phyloP scores from a whole-genome alignment of 345 rosid species.

The Mallotus nudiflorus region DNA sequence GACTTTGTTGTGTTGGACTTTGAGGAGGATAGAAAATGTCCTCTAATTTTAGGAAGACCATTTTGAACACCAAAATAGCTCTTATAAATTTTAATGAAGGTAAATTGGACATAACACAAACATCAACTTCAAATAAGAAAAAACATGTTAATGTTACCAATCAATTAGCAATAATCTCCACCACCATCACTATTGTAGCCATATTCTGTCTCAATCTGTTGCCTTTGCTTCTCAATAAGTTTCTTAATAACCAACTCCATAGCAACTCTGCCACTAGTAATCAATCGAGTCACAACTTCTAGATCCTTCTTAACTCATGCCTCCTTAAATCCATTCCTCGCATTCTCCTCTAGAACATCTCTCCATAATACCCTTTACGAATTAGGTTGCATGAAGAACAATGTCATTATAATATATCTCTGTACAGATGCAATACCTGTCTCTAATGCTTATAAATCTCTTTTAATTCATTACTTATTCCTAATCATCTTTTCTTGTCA shows the following conservation, averaged over 20 bases:
- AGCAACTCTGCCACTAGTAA: slow-evolving; percentile 81
- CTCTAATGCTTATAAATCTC: too few relatives aligned
- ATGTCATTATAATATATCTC: slow-evolving; percentile 73
- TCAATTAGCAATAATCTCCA: slow-evolving; percentile 9
- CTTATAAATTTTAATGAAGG: too few relatives aligned
- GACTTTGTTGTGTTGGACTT: too few relatives aligned
- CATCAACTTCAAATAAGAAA: too few relatives aligned
- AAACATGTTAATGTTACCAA: too few relatives aligned
- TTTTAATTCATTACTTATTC: too few relatives aligned
- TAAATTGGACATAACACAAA: too few relatives aligned
- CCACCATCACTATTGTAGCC: too few relatives aligned
- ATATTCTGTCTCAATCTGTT: slow-evolving; percentile 54
- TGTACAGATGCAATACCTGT: slow-evolving; percentile 76
- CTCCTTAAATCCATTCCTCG: slow-evolving; percentile 79
- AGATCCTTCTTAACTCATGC: slow-evolving; percentile 84
- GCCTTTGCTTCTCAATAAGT: slow-evolving; percentile 72
- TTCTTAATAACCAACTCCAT: slow-evolving; percentile 67
- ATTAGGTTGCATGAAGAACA: slow-evolving; percentile 79
- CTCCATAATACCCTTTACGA: slow-evolving; percentile 69
- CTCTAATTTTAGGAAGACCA: too few relatives aligned
- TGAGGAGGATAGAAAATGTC: too few relatives aligned
- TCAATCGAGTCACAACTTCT: slow-evolving; percentile 63
- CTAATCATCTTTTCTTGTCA: too few relatives aligned
- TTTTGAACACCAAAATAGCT: too few relatives aligned
- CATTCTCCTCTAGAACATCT: slow-evolving; percentile 75